Evolutionary conservation across 306 rosid species (phyloP), one percentile per base, ranked within the genome.

Genomic region (Phaseolus lunatus): DNA sequence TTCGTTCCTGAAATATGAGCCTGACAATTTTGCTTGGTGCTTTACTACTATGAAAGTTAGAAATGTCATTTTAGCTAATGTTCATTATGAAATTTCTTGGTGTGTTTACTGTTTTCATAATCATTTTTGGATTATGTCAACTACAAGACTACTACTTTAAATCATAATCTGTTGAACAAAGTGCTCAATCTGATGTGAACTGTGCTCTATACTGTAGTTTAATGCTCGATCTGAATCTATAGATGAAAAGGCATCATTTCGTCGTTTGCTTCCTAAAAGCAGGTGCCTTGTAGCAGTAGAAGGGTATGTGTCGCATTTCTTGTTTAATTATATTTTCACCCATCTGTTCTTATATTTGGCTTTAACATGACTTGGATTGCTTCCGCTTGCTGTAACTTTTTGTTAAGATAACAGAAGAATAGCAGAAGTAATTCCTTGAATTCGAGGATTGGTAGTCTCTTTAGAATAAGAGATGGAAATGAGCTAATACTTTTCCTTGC

Each of bases 211-310:
- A 43, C 77, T 82, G 78, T 88, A 93, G 98, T 93, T 93, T 84
- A 93, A 93, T 85, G 97, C 97, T 81, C 87, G 97, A 14, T 87
- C 93, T 62, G 97, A 91, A 77, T 91, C 97, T 47, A 77, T 93
- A 5, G 70, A 75, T 80, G 95, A 89, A 66, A 91, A 87, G 79
- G 89, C 97, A 57, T 91, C 98, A 63, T 91, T 93, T 83, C 90
- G 91, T 9, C 93, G 95, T 26, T 79, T 91, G 48, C 64, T 88
- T 83, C 95, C 98, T 57, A 91, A 88, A 87, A 88, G 58, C 84
- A 84, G 95, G 81, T 91, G 98, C 84, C 90, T 91, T 66, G 90
- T 93, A 75, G 90, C 90, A 52, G 88, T 89, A 26, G 93, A 88
- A 80, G 97, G 98, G 96, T 91, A 86, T 76, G 89, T 50, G 18